phyloP scores from a whole-genome alignment of 345 rosid genomes.

The Microthlaspi erraticum region DNA sequence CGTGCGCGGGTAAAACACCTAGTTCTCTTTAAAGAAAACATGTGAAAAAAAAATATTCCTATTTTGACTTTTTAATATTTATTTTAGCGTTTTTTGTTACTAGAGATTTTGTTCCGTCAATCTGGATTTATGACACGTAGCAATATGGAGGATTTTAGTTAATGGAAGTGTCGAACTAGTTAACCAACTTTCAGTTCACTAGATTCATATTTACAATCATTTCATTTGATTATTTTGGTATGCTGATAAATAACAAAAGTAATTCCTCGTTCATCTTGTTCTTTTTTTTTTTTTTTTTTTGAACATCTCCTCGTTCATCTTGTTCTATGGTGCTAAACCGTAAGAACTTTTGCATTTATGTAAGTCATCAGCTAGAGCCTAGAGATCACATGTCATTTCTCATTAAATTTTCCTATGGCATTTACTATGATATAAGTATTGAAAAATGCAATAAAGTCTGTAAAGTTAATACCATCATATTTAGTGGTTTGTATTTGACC shows the following conservation, averaged over 20 bases:
- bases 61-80: conserved; percentile 16
- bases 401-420: conserved; percentile 30
- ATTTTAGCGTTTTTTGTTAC: not conserved
- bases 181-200: conserved; percentile 3
- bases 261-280: conserved; percentile 1
- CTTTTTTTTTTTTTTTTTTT: too few species aligned
- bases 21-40: not conserved
- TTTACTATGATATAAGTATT: not conserved
- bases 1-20: too few species aligned
- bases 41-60: not conserved
- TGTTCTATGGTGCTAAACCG: conserved; percentile 11
- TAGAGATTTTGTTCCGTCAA: conserved; percentile 16
- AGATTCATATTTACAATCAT: not conserved
- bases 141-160: not conserved
- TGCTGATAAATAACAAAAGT: not conserved
- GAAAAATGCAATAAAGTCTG: not conserved
- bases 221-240: not conserved
- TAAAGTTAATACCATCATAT: not conserved
- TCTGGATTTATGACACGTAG: conserved; percentile 12
- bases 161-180: not conserved
- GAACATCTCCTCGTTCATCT: not conserved
- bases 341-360: conserved; percentile 25
- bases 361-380: conserved; percentile 33
- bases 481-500: not conserved
- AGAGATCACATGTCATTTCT: conserved; percentile 43